Conservation (phyloP, 208 protist species). For the Acanthamoeba castellanii region DNA sequence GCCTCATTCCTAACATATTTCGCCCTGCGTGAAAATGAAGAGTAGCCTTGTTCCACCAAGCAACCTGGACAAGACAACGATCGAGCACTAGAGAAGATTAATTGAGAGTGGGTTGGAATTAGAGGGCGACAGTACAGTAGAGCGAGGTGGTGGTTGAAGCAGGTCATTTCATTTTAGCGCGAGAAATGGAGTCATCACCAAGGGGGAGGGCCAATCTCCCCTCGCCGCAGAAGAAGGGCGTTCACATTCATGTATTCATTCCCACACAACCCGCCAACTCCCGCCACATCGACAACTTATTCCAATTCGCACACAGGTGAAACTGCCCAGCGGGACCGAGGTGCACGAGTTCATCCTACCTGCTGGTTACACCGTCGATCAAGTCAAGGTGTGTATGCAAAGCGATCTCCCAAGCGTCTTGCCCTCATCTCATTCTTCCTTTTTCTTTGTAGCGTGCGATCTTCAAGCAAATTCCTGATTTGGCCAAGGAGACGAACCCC, state of each 20-base stretch:
- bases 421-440: not conserved
- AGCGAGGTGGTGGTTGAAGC: too few species aligned
- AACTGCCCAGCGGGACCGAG: constrained; percentile 70
- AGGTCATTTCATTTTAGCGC: not conserved
- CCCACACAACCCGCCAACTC: not conserved
- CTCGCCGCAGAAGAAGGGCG: constrained; percentile 36
- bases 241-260: constrained; percentile 22
- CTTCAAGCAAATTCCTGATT: constrained; percentile 71
- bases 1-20: too few species aligned
- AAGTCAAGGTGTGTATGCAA: constrained; percentile 37
- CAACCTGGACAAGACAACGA: too few species aligned
- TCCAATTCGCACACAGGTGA: not conserved
- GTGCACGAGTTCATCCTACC: constrained; percentile 71
- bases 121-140: too few species aligned
- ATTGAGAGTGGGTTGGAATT: too few species aligned
- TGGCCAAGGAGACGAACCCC: constrained; percentile 48
- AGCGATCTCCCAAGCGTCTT: too few species aligned
- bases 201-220: not conserved
- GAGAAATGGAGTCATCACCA: constrained; percentile 28
- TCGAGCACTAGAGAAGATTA: too few species aligned
- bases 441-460: constrained; percentile 21
- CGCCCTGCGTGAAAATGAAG: not conserved
- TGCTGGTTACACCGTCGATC: constrained; percentile 68
- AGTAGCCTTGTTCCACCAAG: too few species aligned
- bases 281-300: not conserved